These are phyloP conservation scores for Zea luxurians DNA, from an alignment of 176 grass and related monocot genomes.

Conservation along the genomic window DNA sequence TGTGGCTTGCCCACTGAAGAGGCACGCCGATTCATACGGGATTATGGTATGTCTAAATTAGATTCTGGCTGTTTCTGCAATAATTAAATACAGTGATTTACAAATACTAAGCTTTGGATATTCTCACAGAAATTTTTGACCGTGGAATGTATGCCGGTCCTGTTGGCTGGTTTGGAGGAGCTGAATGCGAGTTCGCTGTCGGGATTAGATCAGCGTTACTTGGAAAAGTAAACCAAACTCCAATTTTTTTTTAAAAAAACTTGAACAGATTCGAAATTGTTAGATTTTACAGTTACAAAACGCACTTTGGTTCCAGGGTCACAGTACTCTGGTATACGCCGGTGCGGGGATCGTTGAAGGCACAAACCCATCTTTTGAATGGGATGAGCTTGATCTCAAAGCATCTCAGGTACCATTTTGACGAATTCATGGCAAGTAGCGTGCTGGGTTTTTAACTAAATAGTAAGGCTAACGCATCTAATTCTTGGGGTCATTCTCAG, in stretches of 20 bases:
- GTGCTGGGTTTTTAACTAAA: background rate
- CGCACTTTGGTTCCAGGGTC: slow-evolving; percentile 47
- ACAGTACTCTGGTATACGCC: slow-evolving; percentile 75
- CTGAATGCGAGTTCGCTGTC: slow-evolving; percentile 92
- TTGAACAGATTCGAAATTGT: too few relatives aligned
- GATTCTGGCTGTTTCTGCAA: too few relatives aligned
- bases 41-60: slow-evolving; percentile 62
- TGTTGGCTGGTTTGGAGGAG: slow-evolving; percentile 94
- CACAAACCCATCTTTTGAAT: slow-evolving; percentile 88
- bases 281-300: slow-evolving; percentile 6
- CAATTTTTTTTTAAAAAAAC: too few relatives aligned
- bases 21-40: slow-evolving; percentile 70
- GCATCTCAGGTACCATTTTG: slow-evolving; percentile 63
- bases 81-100: background rate
- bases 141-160: slow-evolving; percentile 95
- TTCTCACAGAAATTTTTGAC: slow-evolving; percentile 73
- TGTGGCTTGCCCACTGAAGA: slow-evolving; percentile 89
- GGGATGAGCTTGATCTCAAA: slow-evolving; percentile 86
- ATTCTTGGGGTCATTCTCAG: slow-evolving; percentile 38
- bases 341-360: slow-evolving; percentile 92
- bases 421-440: background rate
- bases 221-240: slow-evolving; percentile 51
- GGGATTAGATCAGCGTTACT: slow-evolving; percentile 92
- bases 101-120: background rate
- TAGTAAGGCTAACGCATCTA: slow-evolving; percentile 13